Evolutionary conservation across 345 rosid species (phyloP).

Genomic region (Erucastrum elatum): DNA sequence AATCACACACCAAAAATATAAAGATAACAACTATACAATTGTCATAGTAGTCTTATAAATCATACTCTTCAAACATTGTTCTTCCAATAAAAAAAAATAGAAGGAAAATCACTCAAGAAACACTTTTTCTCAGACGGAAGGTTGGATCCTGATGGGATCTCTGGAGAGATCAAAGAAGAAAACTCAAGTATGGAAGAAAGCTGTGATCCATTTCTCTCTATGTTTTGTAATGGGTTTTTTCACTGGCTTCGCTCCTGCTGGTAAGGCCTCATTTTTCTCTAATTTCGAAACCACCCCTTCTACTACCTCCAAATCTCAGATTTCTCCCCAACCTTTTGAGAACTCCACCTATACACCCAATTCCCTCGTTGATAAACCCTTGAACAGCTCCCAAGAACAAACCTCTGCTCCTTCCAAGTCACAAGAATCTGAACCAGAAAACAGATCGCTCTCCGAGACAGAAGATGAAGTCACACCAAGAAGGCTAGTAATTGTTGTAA

Average conservation of each 20-base stretch:
- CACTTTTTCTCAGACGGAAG: neutral
- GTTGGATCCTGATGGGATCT: slow-evolving; percentile 44
- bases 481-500: slow-evolving; percentile 61
- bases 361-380: slow-evolving; percentile 35
- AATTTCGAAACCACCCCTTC: slow-evolving; percentile 1
- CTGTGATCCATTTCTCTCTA: slow-evolving; percentile 67
- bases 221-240: slow-evolving; percentile 91
- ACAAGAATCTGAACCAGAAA: slow-evolving; percentile 30
- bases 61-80: slow-evolving; percentile 17
- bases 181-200: slow-evolving; percentile 81
- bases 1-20: slow-evolving; percentile 40
- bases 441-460: slow-evolving; percentile 15
- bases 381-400: slow-evolving; percentile 32
- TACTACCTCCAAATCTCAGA: slow-evolving; percentile 33
- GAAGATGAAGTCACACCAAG: slow-evolving; percentile 36
- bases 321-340: slow-evolving; percentile 38
- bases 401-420: slow-evolving; percentile 32
- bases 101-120: neutral
- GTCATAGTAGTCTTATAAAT: slow-evolving; percentile 19
- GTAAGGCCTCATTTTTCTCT: slow-evolving; percentile 50
- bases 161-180: slow-evolving; percentile 82
- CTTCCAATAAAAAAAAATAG: neutral
- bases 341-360: slow-evolving; percentile 26
- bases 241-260: slow-evolving; percentile 84
- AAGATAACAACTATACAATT: slow-evolving; percentile 12